Evolutionary conservation across 208 protist species (phyloP), one percentile per base, ranked within the genome.

Genomic region (Trypanosoma cruzi): DNA sequence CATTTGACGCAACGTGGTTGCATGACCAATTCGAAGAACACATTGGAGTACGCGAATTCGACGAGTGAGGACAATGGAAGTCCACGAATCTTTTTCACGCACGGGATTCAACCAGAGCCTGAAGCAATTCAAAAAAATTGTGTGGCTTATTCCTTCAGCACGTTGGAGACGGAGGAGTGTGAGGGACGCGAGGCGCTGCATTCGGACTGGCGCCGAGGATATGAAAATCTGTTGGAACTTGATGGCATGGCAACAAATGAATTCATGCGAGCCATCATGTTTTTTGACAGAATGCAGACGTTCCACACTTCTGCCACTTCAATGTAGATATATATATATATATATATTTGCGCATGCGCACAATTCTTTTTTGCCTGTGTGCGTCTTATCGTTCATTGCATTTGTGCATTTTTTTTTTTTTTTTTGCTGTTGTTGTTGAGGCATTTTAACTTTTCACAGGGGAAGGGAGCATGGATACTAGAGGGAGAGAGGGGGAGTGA

Each of bases 151-250:
- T 6, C 31, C 16, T 28, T 32, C 24, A 56, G 46, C 2, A 2
- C 37, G 4, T 13, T 56, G 8, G 24, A 49, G 24, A 8, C 18
- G 34, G 50, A 59, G 18, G 64, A 68, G 40, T 5, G 28, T n/a
- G 52, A 8, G 52, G 0, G 20, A 37, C 64, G 64, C 7, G 36
- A 48, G 31, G 10, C 20, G 22, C 24, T 68, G 36, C 16, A 28
- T 32, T 4, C 31, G 3, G 32, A 26, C 13, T 68, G 64, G 64
- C n/a, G 10, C 32, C n/a, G 34, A n/a, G 64, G 53, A 5, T 50
- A 49, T 60, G 22, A 34, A 28, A 68, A 68, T 22, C 20, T 68
- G 37, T 24, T 60, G 34, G 64, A 68, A 20, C 52, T 68, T 13
- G 64, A 68, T 22, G 52, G 14, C 18, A 68, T 68, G 22, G 31